Evolutionary conservation across 495 filamentous ascomycete species (phyloP).

Genomic region (Neurospora sp.): DNA sequence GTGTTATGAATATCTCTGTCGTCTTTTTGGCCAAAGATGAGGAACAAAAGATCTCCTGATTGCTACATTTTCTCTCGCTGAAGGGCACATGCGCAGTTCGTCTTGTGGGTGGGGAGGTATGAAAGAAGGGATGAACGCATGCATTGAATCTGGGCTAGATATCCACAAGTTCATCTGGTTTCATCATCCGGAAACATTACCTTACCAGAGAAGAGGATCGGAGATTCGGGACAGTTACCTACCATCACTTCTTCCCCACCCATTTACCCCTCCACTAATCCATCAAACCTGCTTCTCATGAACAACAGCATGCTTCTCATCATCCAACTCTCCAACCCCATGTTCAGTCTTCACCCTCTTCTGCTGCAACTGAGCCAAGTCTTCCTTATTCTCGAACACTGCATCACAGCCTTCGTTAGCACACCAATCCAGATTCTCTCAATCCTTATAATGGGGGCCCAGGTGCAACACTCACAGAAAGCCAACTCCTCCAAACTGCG

Average conservation of each 20-base stretch:
- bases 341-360: background rate
- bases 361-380: conserved; percentile 7
- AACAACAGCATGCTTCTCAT: background rate
- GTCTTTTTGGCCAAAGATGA: background rate
- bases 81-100: background rate
- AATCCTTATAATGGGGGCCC: background rate
- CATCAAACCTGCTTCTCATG: background rate
- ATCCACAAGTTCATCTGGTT: background rate
- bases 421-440: background rate
- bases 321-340: background rate
- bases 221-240: background rate
- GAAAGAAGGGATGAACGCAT: background rate
- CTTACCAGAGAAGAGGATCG: no score
- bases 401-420: background rate
- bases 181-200: no score
- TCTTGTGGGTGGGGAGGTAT: background rate
- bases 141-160: no score
- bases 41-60: background rate
- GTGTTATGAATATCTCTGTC: background rate
- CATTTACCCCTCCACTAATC: background rate
- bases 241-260: background rate
- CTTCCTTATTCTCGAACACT: conserved; percentile 19
- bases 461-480: conserved; percentile 40
- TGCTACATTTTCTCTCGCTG: background rate
- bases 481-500: conserved; percentile 56